Conservation (phyloP, 2,329 filamentous ascomycete genomes). For the Immersiporthe knoxdaviesiana region DNA sequence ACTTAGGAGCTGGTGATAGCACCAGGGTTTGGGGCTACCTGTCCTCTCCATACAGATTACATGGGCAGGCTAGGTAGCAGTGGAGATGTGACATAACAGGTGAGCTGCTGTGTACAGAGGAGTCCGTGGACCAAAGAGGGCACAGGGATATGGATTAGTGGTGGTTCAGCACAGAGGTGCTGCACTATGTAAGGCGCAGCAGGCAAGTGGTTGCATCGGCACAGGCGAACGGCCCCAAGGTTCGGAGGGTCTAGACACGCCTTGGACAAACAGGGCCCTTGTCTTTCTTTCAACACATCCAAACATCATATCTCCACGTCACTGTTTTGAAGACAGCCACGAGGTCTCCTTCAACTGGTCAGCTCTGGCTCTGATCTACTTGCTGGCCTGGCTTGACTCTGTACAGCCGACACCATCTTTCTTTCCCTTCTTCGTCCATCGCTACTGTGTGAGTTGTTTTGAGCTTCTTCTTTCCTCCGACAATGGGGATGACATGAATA, state of each 20-base stretch:
- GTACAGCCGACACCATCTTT: constrained; percentile 5
- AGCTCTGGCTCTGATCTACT: not conserved
- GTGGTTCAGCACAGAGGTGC: constrained; percentile 7
- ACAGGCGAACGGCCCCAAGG: constrained; percentile 3
- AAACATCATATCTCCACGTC: constrained; percentile 14
- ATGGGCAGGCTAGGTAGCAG: constrained; percentile 2
- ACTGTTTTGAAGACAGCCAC: constrained; percentile 11
- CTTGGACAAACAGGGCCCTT: constrained; percentile 8
- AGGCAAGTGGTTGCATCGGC: too few species aligned
- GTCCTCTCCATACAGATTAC: not conserved
- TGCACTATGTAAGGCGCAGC: constrained; percentile 3
- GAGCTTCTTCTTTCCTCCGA: not conserved
- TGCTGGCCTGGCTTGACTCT: constrained; percentile 1
- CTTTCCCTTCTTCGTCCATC: constrained; percentile 29
- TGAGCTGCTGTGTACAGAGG: constrained; percentile 5
- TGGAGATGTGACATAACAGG: constrained; percentile 21
- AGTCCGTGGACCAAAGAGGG: constrained; percentile 26
- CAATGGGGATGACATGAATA: constrained; percentile 5
- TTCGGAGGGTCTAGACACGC: constrained; percentile 11
- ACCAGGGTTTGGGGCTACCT: constrained; percentile 9
- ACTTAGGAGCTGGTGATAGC: constrained; percentile 11
- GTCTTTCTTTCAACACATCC: constrained; percentile 17
- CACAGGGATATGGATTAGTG: constrained; percentile 18
- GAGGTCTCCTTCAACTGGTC: not conserved
- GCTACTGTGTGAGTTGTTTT: constrained; percentile 28